A percentile compares a stretch with the other conserved stretches of the same genome.
These are phyloP conservation scores for Dacryopinax primogenitus DNA, from an alignment of 768 basidiomycete species.

Conservation along the genomic window DNA sequence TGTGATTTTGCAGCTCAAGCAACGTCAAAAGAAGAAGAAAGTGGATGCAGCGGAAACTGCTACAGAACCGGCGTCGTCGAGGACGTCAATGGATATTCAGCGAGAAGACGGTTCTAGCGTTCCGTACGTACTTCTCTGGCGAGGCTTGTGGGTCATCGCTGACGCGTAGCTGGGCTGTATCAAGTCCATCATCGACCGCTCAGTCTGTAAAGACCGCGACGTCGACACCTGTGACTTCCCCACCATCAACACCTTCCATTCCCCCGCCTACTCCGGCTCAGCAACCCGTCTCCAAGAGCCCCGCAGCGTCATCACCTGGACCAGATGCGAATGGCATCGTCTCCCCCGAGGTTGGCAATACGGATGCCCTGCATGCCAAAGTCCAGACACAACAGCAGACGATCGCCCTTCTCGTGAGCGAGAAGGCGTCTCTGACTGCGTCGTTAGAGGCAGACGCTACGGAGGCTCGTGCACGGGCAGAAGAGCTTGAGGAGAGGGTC, in stretches of 20 bases:
- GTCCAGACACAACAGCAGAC: constrained; percentile 44
- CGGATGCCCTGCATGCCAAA: constrained; percentile 13
- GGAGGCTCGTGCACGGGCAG: constrained; percentile 28
- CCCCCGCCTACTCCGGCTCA: not conserved
- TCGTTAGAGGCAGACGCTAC: constrained; percentile 31
- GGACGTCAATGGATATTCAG: constrained; percentile 30
- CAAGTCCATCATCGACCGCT: constrained; percentile 14
- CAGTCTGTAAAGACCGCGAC: constrained; percentile 26
- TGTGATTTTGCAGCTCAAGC: constrained; percentile 48
- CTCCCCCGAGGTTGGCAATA: constrained; percentile 3
- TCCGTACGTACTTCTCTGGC: constrained; percentile 42
- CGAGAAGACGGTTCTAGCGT: constrained; percentile 25
- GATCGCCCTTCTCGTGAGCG: constrained; percentile 62
- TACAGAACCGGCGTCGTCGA: constrained; percentile 29
- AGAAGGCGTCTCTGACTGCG: constrained; percentile 47
- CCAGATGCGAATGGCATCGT: not conserved
- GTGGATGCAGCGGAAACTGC: constrained; percentile 30
- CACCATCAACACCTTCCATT: constrained; percentile 2
- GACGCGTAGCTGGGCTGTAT: constrained; percentile 22
- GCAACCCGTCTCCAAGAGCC: not conserved
- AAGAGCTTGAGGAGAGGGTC: constrained; percentile 43
- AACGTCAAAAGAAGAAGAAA: constrained; percentile 52
- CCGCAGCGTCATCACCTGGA: constrained; percentile 3
- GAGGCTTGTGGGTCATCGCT: constrained; percentile 29
- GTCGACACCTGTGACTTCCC: constrained; percentile 10